phyloP scores from a whole-genome alignment of 2,329 filamentous ascomycete genomes.

The Trichoderma guizhouense region DNA sequence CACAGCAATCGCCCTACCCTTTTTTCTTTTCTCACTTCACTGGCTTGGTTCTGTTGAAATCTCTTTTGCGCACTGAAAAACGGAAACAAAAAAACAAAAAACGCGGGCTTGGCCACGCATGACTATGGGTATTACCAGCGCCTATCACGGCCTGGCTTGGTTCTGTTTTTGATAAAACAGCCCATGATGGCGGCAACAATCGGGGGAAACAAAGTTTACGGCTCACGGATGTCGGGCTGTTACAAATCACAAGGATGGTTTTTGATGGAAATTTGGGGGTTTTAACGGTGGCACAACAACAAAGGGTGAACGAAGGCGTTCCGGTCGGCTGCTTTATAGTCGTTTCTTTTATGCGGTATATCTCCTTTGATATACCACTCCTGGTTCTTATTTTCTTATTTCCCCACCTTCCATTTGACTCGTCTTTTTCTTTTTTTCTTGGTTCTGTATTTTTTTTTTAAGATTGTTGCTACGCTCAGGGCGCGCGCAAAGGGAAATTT shows the following conservation, averaged over 20 bases:
- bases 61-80: conserved; percentile 1
- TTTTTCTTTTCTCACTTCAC: neutral
- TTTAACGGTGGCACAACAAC: conserved; percentile 18
- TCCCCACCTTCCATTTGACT: conserved; percentile 11
- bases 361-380: neutral
- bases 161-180: neutral
- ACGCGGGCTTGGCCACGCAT: conserved; percentile 1
- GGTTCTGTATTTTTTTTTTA: neutral
- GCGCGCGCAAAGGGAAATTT: conserved; percentile 11
- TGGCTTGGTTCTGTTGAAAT: neutral
- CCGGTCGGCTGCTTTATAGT: conserved; percentile 22
- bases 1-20: neutral
- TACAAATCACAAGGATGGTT: conserved; percentile 23
- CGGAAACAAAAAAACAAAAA: neutral
- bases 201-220: neutral
- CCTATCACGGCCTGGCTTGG: conserved; percentile 3
- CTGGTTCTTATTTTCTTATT: conserved; percentile 11
- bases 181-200: conserved; percentile 9
- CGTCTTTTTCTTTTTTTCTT: conserved; percentile 2
- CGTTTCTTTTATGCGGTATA: conserved; percentile 13
- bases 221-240: conserved; percentile 16
- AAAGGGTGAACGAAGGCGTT: conserved; percentile 25
- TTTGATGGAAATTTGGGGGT: conserved; percentile 18
- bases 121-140: conserved; percentile 8
- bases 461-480: conserved; percentile 18